These are phyloP conservation scores for Pythium guiyangense DNA, from an alignment of 352 stramenopile genomes.

Conservation along the genomic window DNA sequence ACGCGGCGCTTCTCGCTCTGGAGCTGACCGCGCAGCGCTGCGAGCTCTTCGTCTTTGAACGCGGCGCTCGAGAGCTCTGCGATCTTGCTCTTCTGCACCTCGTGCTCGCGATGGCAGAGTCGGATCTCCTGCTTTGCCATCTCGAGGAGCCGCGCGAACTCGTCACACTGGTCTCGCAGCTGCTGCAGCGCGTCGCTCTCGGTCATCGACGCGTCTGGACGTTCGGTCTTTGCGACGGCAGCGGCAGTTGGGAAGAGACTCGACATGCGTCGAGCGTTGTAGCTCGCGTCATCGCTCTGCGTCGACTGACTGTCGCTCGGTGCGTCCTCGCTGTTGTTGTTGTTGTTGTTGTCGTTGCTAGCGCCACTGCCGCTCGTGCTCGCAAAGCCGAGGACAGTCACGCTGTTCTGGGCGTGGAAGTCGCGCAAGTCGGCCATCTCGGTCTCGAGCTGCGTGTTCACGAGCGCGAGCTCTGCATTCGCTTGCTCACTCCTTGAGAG, in stretches of 20 bases:
- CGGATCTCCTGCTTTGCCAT: constrained; percentile 76
- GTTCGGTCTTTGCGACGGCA: background rate
- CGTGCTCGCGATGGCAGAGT: constrained; percentile 50
- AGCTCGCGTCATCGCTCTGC: background rate
- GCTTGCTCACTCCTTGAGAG: constrained; percentile 13
- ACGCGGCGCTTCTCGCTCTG: constrained; percentile 62
- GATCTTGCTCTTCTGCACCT: constrained; percentile 41
- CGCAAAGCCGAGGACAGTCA: constrained; percentile 8
- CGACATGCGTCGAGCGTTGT: constrained; percentile 3
- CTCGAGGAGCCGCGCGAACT: constrained; percentile 48
- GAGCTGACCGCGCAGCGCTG: constrained; percentile 43
- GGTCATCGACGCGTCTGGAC: background rate
- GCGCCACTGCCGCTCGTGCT: background rate
- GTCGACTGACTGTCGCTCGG: too few relatives aligned
- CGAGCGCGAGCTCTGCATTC: constrained; percentile 5
- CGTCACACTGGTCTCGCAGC: constrained; percentile 45
- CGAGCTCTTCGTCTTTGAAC: constrained; percentile 48
- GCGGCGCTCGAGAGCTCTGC: constrained; percentile 44
- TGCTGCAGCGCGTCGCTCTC: constrained; percentile 27
- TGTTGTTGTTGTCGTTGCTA: background rate
- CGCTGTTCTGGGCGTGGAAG: constrained; percentile 31
- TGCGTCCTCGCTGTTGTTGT: background rate
- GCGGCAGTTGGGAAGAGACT: constrained; percentile 8
- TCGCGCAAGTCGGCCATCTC: constrained; percentile 39
- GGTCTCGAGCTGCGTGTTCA: constrained; percentile 27